Base-by-base conservation (phyloP, 139 green algal genomes). In the Microglena sp. region DNA sequence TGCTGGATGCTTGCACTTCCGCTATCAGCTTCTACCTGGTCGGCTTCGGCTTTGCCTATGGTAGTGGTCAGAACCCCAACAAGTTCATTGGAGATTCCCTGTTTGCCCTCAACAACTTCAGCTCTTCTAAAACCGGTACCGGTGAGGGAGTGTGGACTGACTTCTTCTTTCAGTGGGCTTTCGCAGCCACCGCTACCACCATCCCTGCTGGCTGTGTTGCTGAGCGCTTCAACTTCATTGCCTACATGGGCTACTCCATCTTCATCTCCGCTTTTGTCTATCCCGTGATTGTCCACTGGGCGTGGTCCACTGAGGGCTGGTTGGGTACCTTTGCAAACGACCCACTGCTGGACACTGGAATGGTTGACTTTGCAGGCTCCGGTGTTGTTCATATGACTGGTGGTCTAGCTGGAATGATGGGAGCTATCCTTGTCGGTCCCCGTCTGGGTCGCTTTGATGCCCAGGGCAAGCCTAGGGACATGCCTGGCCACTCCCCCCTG, bases 381-480 rank as follows among this genome's bases (percentile, higher is more conserved):
- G 77, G 68, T 50, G 83, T 90, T 6, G 86, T 93, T 40, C 87
- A 95, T 76, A 86, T 93, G 75, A 76, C 83, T 6, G 88, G 87
- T 21, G 87, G 86, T 55, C 75, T 86, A 1, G 55, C 67, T 2
- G 76, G 76, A 11, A 64, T 64, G 56, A 45, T 28, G 56, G 56
- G 56, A 8, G 24, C 21, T 11, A 64, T 64, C 28, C 68, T 96
- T 55, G 78, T 92, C n/a, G 94, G 94, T 1, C 93, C 93, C n/a
- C 86, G 93, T 66, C 81, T 94, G 11, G 93, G 93, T 21, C 84
- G 93, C 31, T 98, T 97, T 63, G 82, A 90, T 67, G 73, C 81
- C 46, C 79, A 93, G 55, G 92, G 92, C 45, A 62, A 79, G 53
- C 79, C 79, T 3, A 70, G 83, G n/a, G 75, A 86, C 67, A 86